Evolutionary conservation across 108 stramenopile genomes (phyloP), one percentile per base, ranked within the genome.

Genomic region (Skeletonema potamos): DNA sequence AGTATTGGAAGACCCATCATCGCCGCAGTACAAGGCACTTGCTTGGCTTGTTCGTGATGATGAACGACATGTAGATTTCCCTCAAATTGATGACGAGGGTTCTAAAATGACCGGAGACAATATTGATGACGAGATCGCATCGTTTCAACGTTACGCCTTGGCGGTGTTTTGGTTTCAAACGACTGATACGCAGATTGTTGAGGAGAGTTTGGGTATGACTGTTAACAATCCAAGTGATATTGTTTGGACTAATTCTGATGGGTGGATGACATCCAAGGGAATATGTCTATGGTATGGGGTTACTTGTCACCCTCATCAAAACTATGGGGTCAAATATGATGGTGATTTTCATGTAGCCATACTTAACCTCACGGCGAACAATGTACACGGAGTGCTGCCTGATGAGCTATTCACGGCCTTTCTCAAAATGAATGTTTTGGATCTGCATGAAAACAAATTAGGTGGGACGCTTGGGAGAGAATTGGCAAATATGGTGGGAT

Each of bases 281-380:
- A 39, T 66, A 1, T 81, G 80, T 18, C 2, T 41, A 2, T 81
- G 80, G 80, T 41, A 81, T 43, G 80, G 80, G 1, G 44, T 81
- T 0, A 65, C 62, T 20, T 81, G 80, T 62, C 80, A 76, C 39
- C 54, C 67, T 17, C 30, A 68, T 29, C 56, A 67, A 17, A 57
- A 8, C 4, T 55, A 46, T 32, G 34, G 62, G 12, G 34, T 37
- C 7, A 27, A 64, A 32, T 37, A 39, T 26, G 68, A 75, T 43
- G 75, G 51, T 34, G 76, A 77, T 55, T 71, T 44, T 28, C 39
- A 77, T 54, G 76, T 81, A 32, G 54, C 70, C 7, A 66, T 65
- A 8, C 39, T 90, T 30, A 83, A 85, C 73, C 65, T 90, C 58
- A 82, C 83, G 0, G 74, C 70, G 20, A 90, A 90, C 61, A 80